Base-by-base conservation (phyloP, 2,329 filamentous ascomycete genomes). In the Aspergillus felis region DNA sequence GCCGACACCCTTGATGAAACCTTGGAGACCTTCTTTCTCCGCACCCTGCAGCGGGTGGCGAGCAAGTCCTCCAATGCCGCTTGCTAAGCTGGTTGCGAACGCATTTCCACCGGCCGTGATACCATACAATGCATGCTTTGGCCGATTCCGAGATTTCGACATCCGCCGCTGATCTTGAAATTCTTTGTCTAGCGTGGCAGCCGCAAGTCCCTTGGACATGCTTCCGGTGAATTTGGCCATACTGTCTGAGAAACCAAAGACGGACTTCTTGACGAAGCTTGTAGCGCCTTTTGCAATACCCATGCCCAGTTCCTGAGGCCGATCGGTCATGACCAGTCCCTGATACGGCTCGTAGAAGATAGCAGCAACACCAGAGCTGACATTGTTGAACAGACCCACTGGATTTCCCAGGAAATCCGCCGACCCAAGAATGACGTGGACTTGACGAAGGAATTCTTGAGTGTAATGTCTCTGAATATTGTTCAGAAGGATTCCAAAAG, bases 311-410 rank as follows among this genome's bases (percentile, higher is more conserved):
- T 99, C 93, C 74, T 97, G 93, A 2, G 94, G 95, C 64, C 90
- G 86, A 73, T 99, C 94, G 0, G 92, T 96, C 82, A 96, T 91
- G 73, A 99, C 95, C 51, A 99, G 85, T 24, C 95, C 91, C 78
- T 99, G 94, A 77, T 99, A 99, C 41, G 94, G 94, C 73, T 99
- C 95, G 80, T 99, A 99, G 79, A 99, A 99, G 71, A 99, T 96
- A 72, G 97, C 94, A 22, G 91, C 92, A 54, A 99, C 91, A 66
- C 95, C 94, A 49, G 94, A 99, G 67, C 91, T 96, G 74, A 99
- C 90, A 71, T 93, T 99, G 79, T 96, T 97, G 86, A 99, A 99
- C 47, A 99, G 81, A 48, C 94, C 94, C 17, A 99, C 95, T 0
- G 94, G 94, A 67, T 99, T 99, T 41, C 94, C 94, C 5, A 99